Evolutionary conservation across 371 early-diverging fungal genomes (phyloP), one percentile per base, ranked within the genome.

Genomic region (Coemansia sp.): DNA sequence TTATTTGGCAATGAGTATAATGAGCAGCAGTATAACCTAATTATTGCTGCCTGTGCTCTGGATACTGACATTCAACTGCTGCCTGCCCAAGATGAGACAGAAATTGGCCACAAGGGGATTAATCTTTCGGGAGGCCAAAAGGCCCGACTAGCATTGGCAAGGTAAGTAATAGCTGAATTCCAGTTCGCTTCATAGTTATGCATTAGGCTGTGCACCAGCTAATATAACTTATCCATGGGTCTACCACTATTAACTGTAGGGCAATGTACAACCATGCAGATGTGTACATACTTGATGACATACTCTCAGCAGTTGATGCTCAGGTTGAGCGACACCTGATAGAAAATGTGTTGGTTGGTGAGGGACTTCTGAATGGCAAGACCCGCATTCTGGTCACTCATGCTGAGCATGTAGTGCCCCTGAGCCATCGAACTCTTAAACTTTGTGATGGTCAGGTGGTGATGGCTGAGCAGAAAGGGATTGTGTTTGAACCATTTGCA

Each of bases 81-180:
- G 41, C 83, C 83, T 0, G 89, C 84, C 51, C 91, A 93, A 9
- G 97, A 97, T 78, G 66, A 81, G 65, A 91, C 93, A 4, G 93
- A 92, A 71, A 93, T 97, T 78, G 97, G 96, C 20, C 91, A 92
- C 74, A 71, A 94, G 95, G 77, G 97, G 94, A n/a, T 91, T 91
- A 76, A 91, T 61, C 70, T 94, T 40, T 88, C 88, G 0, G 95
- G 94, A 61, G 94, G 93, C 6, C 92, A 93, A 65, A 90, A 88
- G 76, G 84, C 84, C 16, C 86, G 92, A 61, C 79, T 90, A 12
- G 86, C 87, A 3, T 62, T 93, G 40, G 92, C 92, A 20, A 82
- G 90, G 63, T 66, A 66, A 60, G 65, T 30, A 42, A 1, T 14
- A 4, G 1, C 8, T 4, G n/a, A 12, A 26, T 2, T n/a, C 3